These are phyloP conservation scores for Sclerotinia glacialis DNA, from an alignment of 2,329 filamentous ascomycete genomes.

Conservation along the genomic window DNA sequence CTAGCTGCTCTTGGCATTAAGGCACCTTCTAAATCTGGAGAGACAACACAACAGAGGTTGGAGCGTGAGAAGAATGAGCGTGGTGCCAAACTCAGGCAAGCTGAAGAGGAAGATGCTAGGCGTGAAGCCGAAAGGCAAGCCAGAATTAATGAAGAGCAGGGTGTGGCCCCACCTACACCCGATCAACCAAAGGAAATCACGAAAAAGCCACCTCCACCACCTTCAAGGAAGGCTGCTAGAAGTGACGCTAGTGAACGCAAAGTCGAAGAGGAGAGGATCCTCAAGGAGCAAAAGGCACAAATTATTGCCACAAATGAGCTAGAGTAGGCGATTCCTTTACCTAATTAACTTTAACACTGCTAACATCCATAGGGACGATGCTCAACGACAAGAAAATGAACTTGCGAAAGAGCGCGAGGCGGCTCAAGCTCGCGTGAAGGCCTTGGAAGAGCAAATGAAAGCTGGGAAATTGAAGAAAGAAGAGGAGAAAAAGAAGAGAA, in stretches of 20 bases:
- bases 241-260: slow-evolving; percentile 58
- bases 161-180: slow-evolving; percentile 35
- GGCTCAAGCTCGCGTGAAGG: slow-evolving; percentile 77
- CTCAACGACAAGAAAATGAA: slow-evolving; percentile 73
- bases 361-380: slow-evolving; percentile 60
- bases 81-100: slow-evolving; percentile 81
- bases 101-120: slow-evolving; percentile 89
- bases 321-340: slow-evolving; percentile 64
- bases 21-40: slow-evolving; percentile 72
- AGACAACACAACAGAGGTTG: slow-evolving; percentile 77
- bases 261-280: slow-evolving; percentile 59
- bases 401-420: slow-evolving; percentile 76
- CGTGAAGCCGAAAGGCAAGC: slow-evolving; percentile 80
- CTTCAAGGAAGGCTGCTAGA: slow-evolving; percentile 67
- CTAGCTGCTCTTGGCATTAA: slow-evolving; percentile 91
- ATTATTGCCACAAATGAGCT: slow-evolving; percentile 69
- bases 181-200: slow-evolving; percentile 41
- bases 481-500: slow-evolving; percentile 90
- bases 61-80: slow-evolving; percentile 87
- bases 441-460: slow-evolving; percentile 88
- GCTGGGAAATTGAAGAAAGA: slow-evolving; percentile 94
- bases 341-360: slow-evolving; percentile 7
- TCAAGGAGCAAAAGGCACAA: slow-evolving; percentile 73
- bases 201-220: slow-evolving; percentile 76
- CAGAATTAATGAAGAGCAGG: slow-evolving; percentile 40